phyloP scores from a whole-genome alignment of 2,329 filamentous ascomycete species.

The Pezicula neosporulosa region DNA sequence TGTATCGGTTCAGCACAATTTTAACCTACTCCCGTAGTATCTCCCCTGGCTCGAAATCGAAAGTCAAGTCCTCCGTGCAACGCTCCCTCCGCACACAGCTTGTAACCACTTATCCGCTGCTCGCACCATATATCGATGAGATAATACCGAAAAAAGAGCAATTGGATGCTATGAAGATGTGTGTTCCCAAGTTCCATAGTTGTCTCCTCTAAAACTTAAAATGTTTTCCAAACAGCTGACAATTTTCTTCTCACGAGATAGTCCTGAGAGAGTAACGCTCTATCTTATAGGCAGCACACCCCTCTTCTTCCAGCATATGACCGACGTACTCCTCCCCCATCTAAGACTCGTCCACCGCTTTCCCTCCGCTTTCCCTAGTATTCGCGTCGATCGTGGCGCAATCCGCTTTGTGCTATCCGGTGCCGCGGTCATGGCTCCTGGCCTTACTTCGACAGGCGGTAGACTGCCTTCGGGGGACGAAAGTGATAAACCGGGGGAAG shows the following conservation, averaged over 20 bases:
- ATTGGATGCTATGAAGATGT: conserved; percentile 85
- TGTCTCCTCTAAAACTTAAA: neutral
- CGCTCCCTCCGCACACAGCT: conserved; percentile 80
- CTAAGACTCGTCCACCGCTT: conserved; percentile 87
- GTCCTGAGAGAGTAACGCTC: conserved; percentile 81
- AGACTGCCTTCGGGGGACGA: conserved; percentile 56
- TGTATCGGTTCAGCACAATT: neutral
- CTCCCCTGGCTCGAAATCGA: conserved; percentile 76
- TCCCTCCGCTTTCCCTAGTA: conserved; percentile 75
- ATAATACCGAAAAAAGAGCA: conserved; percentile 93
- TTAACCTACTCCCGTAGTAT: conserved; percentile 49
- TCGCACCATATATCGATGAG: conserved; percentile 86
- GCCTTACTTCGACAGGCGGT: conserved; percentile 80
- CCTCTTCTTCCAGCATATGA: conserved; percentile 86
- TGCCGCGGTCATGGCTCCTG: conserved; percentile 94
- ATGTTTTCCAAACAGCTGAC: neutral
- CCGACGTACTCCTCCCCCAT: conserved; percentile 76
- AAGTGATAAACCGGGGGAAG: conserved; percentile 32
- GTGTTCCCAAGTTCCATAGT: conserved; percentile 14
- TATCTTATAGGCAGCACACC: conserved; percentile 78
- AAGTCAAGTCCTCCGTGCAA: conserved; percentile 96
- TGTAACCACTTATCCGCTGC: conserved; percentile 78
- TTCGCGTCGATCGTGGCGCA: conserved; percentile 91
- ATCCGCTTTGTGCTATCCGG: conserved; percentile 95
- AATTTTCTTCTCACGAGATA: conserved; percentile 25